These are phyloP conservation scores for Sutorius australiensis DNA, from an alignment of 768 basidiomycete genomes.

Conservation along the genomic window DNA sequence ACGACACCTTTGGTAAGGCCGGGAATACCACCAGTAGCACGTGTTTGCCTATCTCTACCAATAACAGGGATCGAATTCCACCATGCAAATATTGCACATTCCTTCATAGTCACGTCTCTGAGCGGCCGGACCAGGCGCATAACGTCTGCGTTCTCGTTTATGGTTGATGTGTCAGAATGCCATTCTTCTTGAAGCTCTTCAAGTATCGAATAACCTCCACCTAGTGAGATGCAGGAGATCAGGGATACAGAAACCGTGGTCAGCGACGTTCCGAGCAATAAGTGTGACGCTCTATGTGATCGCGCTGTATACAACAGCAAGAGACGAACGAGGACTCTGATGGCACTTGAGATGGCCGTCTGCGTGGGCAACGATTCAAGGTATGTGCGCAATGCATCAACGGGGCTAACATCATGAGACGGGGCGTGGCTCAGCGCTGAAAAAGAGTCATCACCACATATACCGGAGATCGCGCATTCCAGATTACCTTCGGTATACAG, in stretches of 20 bases:
- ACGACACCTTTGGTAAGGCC: conserved; percentile 62
- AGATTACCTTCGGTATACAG: conserved; percentile 27
- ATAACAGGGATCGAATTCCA: conserved; percentile 58
- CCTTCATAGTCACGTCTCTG: conserved; percentile 71
- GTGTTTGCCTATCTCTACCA: conserved; percentile 43
- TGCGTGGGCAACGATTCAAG: conserved; percentile 69
- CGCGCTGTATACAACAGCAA: conserved; percentile 65
- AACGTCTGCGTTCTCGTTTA: not conserved
- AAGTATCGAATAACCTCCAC: conserved; percentile 65
- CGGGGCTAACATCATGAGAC: conserved; percentile 15
- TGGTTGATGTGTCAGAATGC: conserved; percentile 31
- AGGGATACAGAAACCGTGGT: conserved; percentile 73
- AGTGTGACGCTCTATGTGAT: conserved; percentile 60
- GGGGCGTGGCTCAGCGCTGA: conserved; percentile 23
- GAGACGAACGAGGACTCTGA: conserved; percentile 60
- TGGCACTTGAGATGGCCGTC: conserved; percentile 59
- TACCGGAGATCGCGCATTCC: not conserved
- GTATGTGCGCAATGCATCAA: conserved; percentile 43
- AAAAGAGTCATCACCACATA: conserved; percentile 1
- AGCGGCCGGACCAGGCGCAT: conserved; percentile 65
- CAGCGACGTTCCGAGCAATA: conserved; percentile 75
- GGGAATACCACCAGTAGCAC: conserved; percentile 56
- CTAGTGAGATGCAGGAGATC: conserved; percentile 71
- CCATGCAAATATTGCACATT: conserved; percentile 75
- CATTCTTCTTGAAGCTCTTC: conserved; percentile 75